Evolutionary conservation across 495 filamentous ascomycete species (phyloP).

Genomic region (Aspergillus hancockii): DNA sequence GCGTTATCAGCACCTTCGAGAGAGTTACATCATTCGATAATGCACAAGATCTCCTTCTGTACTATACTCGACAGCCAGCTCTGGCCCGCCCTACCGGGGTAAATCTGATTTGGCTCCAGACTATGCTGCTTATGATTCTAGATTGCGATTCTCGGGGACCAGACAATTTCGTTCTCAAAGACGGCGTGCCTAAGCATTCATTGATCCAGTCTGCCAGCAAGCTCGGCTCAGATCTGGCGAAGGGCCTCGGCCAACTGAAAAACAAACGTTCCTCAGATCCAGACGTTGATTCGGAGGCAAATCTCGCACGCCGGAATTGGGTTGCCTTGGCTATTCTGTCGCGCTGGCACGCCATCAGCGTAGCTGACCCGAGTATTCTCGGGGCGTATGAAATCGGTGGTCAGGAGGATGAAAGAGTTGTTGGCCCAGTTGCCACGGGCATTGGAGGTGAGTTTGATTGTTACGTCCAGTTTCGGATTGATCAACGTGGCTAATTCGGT

Average conservation of each 20-base stretch:
- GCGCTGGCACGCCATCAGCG: slow-evolving; percentile 73
- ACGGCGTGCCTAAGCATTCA: slow-evolving; percentile 43
- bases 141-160: slow-evolving; percentile 48
- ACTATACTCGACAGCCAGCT: slow-evolving; percentile 53
- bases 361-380: slow-evolving; percentile 62
- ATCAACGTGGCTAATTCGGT: slow-evolving; percentile 11
- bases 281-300: slow-evolving; percentile 70
- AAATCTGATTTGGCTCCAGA: slow-evolving; percentile 46
- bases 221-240: slow-evolving; percentile 44
- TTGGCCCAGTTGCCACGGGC: slow-evolving; percentile 64
- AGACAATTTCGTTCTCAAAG: slow-evolving; percentile 45
- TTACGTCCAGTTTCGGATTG: slow-evolving; percentile 6
- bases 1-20: slow-evolving; percentile 39
- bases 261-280: slow-evolving; percentile 35
- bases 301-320: slow-evolving; percentile 71
- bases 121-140: slow-evolving; percentile 45
- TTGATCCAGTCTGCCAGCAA: slow-evolving; percentile 44
- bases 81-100: slow-evolving; percentile 36
- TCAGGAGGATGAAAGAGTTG: slow-evolving; percentile 62
- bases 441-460: slow-evolving; percentile 63
- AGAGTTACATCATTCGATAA: slow-evolving; percentile 43
- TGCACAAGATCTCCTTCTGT: slow-evolving; percentile 50
- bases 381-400: slow-evolving; percentile 49
- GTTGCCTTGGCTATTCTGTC: slow-evolving; percentile 72
- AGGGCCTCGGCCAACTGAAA: slow-evolving; percentile 41